Conservation (phyloP, 768 basidiomycete genomes). For the Hypsizygus marmoreus region DNA sequence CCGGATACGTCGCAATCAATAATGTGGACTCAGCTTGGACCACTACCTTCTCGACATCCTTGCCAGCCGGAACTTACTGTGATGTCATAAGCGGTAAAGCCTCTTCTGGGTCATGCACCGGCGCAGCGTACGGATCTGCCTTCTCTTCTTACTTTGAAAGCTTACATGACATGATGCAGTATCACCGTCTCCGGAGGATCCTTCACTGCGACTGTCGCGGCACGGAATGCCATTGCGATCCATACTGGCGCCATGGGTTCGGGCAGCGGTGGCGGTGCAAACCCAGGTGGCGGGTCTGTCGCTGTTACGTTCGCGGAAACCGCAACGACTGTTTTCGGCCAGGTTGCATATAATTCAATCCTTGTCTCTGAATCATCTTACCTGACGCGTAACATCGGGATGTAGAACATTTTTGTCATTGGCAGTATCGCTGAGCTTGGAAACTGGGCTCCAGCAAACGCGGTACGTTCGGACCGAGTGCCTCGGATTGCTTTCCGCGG, state of each 20-base stretch:
- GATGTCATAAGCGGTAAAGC: conserved; percentile 58
- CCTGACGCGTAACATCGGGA: no score
- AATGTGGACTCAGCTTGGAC: conserved; percentile 60
- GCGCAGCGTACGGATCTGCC: conserved; percentile 41
- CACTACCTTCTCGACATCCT: conserved; percentile 54
- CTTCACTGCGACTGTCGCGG: conserved; percentile 51
- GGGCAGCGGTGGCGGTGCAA: conserved; percentile 27
- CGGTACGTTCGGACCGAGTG: no score
- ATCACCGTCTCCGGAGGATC: conserved; percentile 50
- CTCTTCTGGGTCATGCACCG: conserved; percentile 46
- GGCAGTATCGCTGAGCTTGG: conserved; percentile 60
- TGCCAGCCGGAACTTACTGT: conserved; percentile 63
- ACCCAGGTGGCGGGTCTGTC: conserved; percentile 28
- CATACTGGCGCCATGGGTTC: conserved; percentile 46
- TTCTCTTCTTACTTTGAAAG: background rate
- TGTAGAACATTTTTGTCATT: conserved; percentile 59
- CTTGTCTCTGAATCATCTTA: background rate
- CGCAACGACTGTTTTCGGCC: conserved; percentile 57
- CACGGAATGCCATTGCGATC: conserved; percentile 57
- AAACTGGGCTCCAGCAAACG: conserved; percentile 46
- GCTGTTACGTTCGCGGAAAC: conserved; percentile 53
- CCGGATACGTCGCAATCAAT: conserved; percentile 69
- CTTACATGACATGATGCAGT: conserved; percentile 26
- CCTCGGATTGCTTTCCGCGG: no score
- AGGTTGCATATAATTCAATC: conserved; percentile 34